Evolutionary conservation across 176 grass and related monocot species (phyloP), one percentile per base, ranked within the genome.

Genomic region (Elymus sibiricus): DNA sequence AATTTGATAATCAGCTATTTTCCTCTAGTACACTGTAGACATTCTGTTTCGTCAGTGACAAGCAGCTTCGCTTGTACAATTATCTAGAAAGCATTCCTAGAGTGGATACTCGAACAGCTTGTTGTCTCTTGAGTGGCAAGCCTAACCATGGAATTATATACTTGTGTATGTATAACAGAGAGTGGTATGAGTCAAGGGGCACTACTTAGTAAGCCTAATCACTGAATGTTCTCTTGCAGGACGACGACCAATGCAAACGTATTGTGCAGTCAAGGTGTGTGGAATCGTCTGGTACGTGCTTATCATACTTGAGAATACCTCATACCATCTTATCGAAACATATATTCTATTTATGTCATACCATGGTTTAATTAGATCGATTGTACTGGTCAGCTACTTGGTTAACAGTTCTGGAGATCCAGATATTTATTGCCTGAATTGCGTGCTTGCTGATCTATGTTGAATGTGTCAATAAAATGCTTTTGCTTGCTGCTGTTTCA

Each of bases 261-360:
- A 19, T 90, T 19, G 25, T 28, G 15, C 85, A 14, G 82, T 82
- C 87, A 35, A 81, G 85, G 67, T 81, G 47, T 74, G 64, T 16
- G 19, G 77, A 89, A 79, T 89, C 95, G 80, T 88, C 93, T 28
- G 91, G 95, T 98, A 87, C 3, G 29, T 56, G 53, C 13, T 14
- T 47, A 4, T 47, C 44, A 47, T 47, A 7, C 17, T 9, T 22
- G 7, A 56, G 53, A 56, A 1, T 56, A 21, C 53, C 7, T 56
- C 53, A 56, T 47, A 56, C 7, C 5, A 56, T 21, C 2, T 55
- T 56, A 56, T 56, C 53, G 2, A 56, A 56, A 56, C 5, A 0
- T 2, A 11, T 17, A 27, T 6, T 70, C 65, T 26, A 37, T 71
- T 47, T 46, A 3, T 60, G 8, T n/a, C 35, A 15, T 74, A 16